Evolutionary conservation across 164 flowering plant species (phyloP).

Genomic region (Warburgia ugandensis): DNA sequence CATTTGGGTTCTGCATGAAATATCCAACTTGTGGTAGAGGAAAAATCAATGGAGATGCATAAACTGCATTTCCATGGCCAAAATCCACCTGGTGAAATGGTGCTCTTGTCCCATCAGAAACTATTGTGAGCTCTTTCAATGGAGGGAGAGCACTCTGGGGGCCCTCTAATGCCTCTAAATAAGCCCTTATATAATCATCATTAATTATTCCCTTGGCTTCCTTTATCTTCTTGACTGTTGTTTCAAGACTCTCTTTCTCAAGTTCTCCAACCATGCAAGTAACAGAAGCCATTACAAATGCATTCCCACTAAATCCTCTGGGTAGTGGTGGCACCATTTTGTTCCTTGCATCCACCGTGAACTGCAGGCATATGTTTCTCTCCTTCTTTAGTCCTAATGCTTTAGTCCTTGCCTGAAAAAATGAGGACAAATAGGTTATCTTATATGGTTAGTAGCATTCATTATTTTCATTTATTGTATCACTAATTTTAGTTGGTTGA

Average conservation of each 20-base stretch:
- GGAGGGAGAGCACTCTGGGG: constrained; percentile 38
- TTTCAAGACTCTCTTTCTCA: constrained; percentile 18
- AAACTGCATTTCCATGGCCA: constrained; percentile 26
- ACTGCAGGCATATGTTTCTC: constrained; percentile 41
- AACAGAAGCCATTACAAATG: constrained; percentile 39
- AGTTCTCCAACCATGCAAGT: constrained; percentile 26
- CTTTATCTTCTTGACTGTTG: constrained; percentile 27
- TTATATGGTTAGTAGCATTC: neutral
- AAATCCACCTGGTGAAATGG: constrained; percentile 39
- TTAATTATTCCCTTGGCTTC: constrained; percentile 32
- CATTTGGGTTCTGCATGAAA: constrained; percentile 38
- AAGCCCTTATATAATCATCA: constrained; percentile 31
- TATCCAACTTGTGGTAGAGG: constrained; percentile 45
- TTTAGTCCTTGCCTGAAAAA: constrained; percentile 33
- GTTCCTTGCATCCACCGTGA: constrained; percentile 40
- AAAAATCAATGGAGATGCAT: constrained; percentile 30
- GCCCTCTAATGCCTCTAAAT: constrained; percentile 30
- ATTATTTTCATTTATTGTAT: neutral
- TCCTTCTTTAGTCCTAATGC: constrained; percentile 31
- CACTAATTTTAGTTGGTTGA: neutral
- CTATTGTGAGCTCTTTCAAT: constrained; percentile 33
- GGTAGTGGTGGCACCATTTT: constrained; percentile 34
- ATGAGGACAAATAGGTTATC: neutral
- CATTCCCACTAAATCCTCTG: constrained; percentile 35
- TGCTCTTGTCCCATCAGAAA: constrained; percentile 43